A percentile compares a stretch with the other conserved stretches of the same genome.
phyloP scores from a whole-genome alignment of 768 basidiomycete genomes.

The Antrodiella citrinella region DNA sequence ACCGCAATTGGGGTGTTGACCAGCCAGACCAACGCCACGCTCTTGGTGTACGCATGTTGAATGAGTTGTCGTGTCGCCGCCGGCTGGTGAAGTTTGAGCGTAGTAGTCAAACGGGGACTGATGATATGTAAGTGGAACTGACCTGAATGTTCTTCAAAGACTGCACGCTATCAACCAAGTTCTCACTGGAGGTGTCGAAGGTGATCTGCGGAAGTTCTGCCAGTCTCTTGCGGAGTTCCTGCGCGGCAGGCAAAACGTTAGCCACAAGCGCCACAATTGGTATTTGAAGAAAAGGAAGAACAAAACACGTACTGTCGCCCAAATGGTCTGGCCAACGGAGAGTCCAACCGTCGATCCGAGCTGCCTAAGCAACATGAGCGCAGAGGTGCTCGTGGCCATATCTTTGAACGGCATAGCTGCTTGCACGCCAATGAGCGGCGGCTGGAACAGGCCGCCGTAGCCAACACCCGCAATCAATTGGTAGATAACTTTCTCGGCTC shows the following conservation, averaged over 20 bases:
- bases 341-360: constrained; percentile 21
- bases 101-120: constrained; percentile 4
- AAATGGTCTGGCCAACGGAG: constrained; percentile 20
- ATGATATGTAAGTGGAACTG: neutral
- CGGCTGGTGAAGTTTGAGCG: constrained; percentile 15
- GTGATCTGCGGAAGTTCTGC: constrained; percentile 1
- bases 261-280: too few species aligned
- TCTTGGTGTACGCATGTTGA: constrained; percentile 29
- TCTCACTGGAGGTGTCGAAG: constrained; percentile 14
- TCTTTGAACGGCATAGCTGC: constrained; percentile 38
- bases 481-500: constrained; percentile 24
- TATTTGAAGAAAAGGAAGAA: too few species aligned
- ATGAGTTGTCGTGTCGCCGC: constrained; percentile 22
- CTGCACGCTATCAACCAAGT: constrained; percentile 21
- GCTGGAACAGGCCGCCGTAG: constrained; percentile 28
- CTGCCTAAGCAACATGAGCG: constrained; percentile 22
- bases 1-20: constrained; percentile 26
- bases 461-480: constrained; percentile 27
- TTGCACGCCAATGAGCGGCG: constrained; percentile 31
- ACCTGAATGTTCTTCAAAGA: constrained; percentile 17
- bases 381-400: constrained; percentile 34
- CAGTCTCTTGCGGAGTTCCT: constrained; percentile 9
- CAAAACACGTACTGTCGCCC: constrained; percentile 9
- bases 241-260: too few species aligned
- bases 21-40: constrained; percentile 32